Base-by-base conservation (phyloP, 495 filamentous ascomycete species). In the Penicillium cataractarum region DNA sequence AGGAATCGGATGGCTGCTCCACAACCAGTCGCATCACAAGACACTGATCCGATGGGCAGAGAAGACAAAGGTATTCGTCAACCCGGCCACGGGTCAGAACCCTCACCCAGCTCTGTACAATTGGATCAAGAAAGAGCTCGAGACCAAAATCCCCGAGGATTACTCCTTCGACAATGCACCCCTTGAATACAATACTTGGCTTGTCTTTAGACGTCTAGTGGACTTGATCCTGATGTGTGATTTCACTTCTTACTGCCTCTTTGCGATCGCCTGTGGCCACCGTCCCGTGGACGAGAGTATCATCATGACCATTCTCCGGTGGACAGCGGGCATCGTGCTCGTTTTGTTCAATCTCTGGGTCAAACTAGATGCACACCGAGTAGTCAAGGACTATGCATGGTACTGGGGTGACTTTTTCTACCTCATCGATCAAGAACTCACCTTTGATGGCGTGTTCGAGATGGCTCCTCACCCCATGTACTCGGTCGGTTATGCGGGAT, bases 321-420 rank as follows among this genome's bases (percentile, higher is more conserved):
- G 96, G 95, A 65, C 82, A n/a, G 82, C 86, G 35, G 95, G 96
- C 22, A 84, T 92, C 57, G 76, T 83, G 19, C 79, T 97, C n/a
- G 88, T 99, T 55, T 82, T 88, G 58, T 98, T 99, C 83, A 99
- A 99, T 76, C 85, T 97, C 19, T 99, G 96, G 96, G 95, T 99
- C 57, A 99, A 99, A 78, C 82, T 99, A 58, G 95, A 99, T 74
- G 95, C 95, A 21, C 95, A 98, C 75, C 82, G 95, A 56, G 95
- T 99, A n/a, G 95, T 99, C 67, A 98, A 98, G 78, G 96, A 99
- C 74, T 99, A 92, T 79, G 95, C 95, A 22, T 99, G 95, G 95
- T 99, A 98, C 78, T 99, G 95, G 95, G 95, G 95, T 56, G 95
- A 99, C 71, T 99, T 98, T 79, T 99, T 99, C 82, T 99, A 92